Conservation (phyloP, 495 filamentous ascomycete genomes). For the Neurospora sp. region DNA sequence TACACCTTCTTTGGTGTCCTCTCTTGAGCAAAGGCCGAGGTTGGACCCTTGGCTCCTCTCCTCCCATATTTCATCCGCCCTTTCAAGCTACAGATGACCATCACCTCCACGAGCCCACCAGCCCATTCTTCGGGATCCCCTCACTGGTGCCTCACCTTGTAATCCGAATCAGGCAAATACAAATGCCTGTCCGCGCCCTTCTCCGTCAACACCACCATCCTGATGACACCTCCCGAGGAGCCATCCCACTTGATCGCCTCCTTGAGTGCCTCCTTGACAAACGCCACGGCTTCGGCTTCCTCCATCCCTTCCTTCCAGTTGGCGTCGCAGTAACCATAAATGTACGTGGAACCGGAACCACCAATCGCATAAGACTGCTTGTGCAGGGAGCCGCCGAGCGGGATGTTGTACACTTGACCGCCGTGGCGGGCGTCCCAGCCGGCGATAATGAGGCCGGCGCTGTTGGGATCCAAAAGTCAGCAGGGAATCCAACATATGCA, state of each 20-base stretch:
- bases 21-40: not conserved
- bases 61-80: not conserved
- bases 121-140: not conserved
- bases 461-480: slow-evolving; percentile 19
- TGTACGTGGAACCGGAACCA: slow-evolving; percentile 95
- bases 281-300: slow-evolving; percentile 82
- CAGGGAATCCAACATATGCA: not conserved
- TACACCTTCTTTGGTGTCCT: not conserved
- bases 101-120: not conserved
- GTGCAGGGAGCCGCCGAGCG: slow-evolving; percentile 91
- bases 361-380: slow-evolving; percentile 95
- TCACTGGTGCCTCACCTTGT: slow-evolving; percentile 43
- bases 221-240: slow-evolving; percentile 94
- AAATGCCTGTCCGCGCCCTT: slow-evolving; percentile 81
- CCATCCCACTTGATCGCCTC: slow-evolving; percentile 99
- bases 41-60: not conserved
- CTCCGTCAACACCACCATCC: slow-evolving; percentile 87
- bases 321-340: slow-evolving; percentile 96
- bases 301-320: slow-evolving; percentile 95
- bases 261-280: slow-evolving; percentile 79
- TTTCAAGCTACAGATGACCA: not conserved
- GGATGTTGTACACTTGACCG: slow-evolving; percentile 94
- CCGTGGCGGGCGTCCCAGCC: slow-evolving; percentile 90
- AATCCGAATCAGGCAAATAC: slow-evolving; percentile 81
- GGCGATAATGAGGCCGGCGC: slow-evolving; percentile 94